These are phyloP conservation scores for Cercospora berteroae DNA, from an alignment of 2,329 filamentous ascomycete genomes.

Conservation along the genomic window DNA sequence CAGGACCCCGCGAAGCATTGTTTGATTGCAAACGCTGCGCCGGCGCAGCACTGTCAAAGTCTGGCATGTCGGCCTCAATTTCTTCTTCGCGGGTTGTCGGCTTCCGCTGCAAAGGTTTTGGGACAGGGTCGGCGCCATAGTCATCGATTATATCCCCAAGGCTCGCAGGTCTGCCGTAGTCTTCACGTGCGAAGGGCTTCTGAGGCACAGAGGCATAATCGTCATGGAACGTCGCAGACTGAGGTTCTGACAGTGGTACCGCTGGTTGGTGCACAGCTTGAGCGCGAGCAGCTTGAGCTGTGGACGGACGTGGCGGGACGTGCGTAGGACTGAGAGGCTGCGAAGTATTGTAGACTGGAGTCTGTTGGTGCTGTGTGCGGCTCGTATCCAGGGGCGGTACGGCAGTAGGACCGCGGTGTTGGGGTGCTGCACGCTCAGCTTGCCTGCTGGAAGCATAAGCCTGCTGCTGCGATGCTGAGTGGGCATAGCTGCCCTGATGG, in stretches of 20 bases:
- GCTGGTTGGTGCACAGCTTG: slow-evolving; percentile 13
- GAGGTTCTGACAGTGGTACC: slow-evolving; percentile 17
- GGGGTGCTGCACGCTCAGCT: slow-evolving; percentile 6
- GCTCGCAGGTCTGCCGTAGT: slow-evolving; percentile 15
- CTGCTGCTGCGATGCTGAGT: slow-evolving; percentile 17
- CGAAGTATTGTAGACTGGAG: slow-evolving; percentile 15
- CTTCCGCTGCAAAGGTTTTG: slow-evolving; percentile 17
- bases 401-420: slow-evolving; percentile 11
- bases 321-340: slow-evolving; percentile 26
- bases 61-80: slow-evolving; percentile 60
- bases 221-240: slow-evolving; percentile 8
- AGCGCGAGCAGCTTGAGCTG: slow-evolving; percentile 18
- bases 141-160: slow-evolving; percentile 25
- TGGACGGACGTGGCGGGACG: slow-evolving; percentile 22
- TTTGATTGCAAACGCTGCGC: slow-evolving; percentile 30
- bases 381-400: slow-evolving; percentile 19
- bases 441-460: slow-evolving; percentile 10
- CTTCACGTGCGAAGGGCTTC: slow-evolving; percentile 18
- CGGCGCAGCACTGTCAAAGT: slow-evolving; percentile 54
- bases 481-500: slow-evolving; percentile 2
- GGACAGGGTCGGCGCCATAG: slow-evolving; percentile 18
- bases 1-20: slow-evolving; percentile 21
- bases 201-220: slow-evolving; percentile 9
- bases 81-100: slow-evolving; percentile 40
- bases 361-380: slow-evolving; percentile 17